These are phyloP conservation scores for Penicillium tannophilum DNA, from an alignment of 495 filamentous ascomycete species.

Conservation along the genomic window DNA sequence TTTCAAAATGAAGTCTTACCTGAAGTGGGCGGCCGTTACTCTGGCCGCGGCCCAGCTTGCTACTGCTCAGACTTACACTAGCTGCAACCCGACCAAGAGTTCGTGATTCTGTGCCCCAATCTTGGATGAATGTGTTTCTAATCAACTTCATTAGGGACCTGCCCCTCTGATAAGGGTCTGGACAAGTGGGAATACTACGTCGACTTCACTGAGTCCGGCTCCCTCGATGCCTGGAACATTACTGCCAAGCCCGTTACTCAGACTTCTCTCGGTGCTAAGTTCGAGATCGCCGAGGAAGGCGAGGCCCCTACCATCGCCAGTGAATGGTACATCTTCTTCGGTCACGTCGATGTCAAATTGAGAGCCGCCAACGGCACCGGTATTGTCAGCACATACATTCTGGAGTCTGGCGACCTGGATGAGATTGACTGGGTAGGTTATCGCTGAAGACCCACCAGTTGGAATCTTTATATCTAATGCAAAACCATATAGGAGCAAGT, in stretches of 20 bases:
- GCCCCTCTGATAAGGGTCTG: conserved; percentile 66
- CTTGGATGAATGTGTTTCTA: neutral
- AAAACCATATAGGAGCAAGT: conserved; percentile 43
- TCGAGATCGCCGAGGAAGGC: conserved; percentile 68
- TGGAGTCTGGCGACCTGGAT: conserved; percentile 88
- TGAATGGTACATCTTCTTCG: conserved; percentile 82
- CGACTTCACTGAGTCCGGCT: conserved; percentile 64
- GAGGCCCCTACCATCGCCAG: conserved; percentile 77
- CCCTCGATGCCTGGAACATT: conserved; percentile 60
- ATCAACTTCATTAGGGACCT: conserved; percentile 39
- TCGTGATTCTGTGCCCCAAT: conserved; percentile 3
- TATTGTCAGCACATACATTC: conserved; percentile 76
- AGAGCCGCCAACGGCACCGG: conserved; percentile 74
- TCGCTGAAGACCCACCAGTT: neutral
- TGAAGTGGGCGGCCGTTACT: conserved; percentile 26
- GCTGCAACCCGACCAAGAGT: conserved; percentile 69
- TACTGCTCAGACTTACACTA: conserved; percentile 70
- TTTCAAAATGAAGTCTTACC: conserved; percentile 21
- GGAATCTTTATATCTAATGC: neutral
- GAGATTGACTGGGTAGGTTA: conserved; percentile 88
- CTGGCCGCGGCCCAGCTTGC: conserved; percentile 36
- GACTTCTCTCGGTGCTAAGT: conserved; percentile 60
- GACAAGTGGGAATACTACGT: conserved; percentile 54
- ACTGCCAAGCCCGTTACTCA: conserved; percentile 56
- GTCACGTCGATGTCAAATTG: conserved; percentile 70